Conservation (phyloP, 2,329 filamentous ascomycete species). For the Orbilia javanica region DNA sequence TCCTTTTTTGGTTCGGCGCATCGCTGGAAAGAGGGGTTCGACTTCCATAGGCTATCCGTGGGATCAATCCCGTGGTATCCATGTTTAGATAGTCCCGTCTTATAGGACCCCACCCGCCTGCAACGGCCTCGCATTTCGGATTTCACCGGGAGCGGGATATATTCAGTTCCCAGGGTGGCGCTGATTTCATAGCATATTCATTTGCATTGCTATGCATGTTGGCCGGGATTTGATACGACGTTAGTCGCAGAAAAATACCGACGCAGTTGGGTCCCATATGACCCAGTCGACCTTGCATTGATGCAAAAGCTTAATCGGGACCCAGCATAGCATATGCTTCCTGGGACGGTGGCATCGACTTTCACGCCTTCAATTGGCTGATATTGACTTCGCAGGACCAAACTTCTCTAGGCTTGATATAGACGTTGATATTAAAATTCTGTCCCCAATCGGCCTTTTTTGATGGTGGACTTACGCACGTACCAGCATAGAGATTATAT, state of each 20-base stretch:
- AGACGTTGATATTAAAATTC: neutral
- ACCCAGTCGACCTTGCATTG: neutral
- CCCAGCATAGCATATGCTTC: neutral
- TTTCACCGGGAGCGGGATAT: neutral
- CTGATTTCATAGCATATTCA: neutral
- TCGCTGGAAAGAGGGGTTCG: neutral
- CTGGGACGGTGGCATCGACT: neutral
- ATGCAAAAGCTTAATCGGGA: neutral
- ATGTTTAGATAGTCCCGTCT: neutral
- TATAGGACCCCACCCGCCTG: neutral
- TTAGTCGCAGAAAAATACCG: neutral
- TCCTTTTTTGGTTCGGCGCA: neutral
- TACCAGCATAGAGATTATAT: too few relatives aligned
- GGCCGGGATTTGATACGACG: neutral
- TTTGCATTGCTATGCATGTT: neutral
- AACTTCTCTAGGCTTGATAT: neutral
- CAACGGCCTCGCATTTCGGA: slow-evolving; percentile 13
- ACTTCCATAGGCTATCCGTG: neutral
- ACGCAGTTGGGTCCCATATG: neutral
- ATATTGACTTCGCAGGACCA: neutral
- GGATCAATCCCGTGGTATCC: neutral
- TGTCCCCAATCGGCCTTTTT: neutral
- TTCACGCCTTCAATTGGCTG: neutral
- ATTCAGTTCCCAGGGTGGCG: neutral
- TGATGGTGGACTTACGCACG: neutral